A percentile compares a stretch with the other conserved stretches of the same genome.
These are phyloP conservation scores for Gypsophila paniculata DNA, from an alignment of 179 eudicot genomes.

Conservation along the genomic window DNA sequence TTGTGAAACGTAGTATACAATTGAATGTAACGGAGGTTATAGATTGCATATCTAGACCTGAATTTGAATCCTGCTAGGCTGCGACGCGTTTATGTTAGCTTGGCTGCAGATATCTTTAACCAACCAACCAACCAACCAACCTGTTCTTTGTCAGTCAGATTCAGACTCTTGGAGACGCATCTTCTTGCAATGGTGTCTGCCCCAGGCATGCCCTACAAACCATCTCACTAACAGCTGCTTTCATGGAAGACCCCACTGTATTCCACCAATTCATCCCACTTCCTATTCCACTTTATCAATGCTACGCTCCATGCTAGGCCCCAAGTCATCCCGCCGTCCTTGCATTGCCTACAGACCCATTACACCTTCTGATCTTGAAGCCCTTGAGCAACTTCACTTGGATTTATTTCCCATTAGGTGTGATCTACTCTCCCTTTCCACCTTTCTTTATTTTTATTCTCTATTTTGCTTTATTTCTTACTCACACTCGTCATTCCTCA, in stretches of 20 bases:
- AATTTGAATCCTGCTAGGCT: too few relatives aligned
- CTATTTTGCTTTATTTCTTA: conserved; percentile 2
- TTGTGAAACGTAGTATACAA: too few relatives aligned
- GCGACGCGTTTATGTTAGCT: too few relatives aligned
- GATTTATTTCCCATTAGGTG: conserved; percentile 93
- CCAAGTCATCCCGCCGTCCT: conserved; percentile 51
- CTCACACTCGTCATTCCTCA: conserved; percentile 5
- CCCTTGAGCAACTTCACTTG: conserved; percentile 63
- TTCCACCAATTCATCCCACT: conserved; percentile 26
- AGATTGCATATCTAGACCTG: too few relatives aligned
- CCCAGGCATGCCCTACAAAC: conserved; percentile 27
- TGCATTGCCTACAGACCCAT: conserved; percentile 69
- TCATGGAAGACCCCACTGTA: conserved; percentile 49
- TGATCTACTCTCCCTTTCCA: conserved; percentile 8
- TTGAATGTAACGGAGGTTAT: too few relatives aligned
- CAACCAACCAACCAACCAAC: too few relatives aligned
- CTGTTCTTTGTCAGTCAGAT: conserved; percentile 1
- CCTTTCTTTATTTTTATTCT: neutral
- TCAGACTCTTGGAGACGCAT: conserved; percentile 10
- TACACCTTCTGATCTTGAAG: conserved; percentile 59
- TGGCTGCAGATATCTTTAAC: too few relatives aligned
- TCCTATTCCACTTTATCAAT: conserved; percentile 52
- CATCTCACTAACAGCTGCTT: conserved; percentile 37
- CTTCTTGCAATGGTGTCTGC: too few relatives aligned
- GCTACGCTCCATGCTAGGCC: conserved; percentile 55